phyloP scores from a whole-genome alignment of 352 stramenopile species.

The Phytopythium chamaehyphon region DNA sequence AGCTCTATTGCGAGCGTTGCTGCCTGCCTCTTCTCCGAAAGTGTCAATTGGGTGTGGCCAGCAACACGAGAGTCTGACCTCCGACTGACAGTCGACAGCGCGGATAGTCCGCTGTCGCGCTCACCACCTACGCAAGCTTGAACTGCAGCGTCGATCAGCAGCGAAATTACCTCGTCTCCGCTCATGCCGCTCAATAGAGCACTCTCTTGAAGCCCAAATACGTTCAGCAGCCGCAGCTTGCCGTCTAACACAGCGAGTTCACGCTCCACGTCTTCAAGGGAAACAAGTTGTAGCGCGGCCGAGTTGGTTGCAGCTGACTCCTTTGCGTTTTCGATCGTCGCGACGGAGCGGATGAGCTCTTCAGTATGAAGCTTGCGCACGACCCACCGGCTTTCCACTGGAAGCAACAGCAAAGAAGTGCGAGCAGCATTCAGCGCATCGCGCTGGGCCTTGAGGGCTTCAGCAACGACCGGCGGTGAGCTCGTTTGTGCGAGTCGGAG shows the following conservation, averaged over 20 bases:
- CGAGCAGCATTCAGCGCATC: constrained; percentile 52
- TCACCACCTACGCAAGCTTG: neutral
- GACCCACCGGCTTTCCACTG: constrained; percentile 52
- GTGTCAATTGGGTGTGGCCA: constrained; percentile 10
- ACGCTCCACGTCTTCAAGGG: constrained; percentile 50
- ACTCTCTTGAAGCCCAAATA: constrained; percentile 45
- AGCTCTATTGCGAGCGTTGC: constrained; percentile 45
- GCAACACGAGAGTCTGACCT: too few species aligned
- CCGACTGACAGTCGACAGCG: too few species aligned
- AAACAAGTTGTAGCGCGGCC: constrained; percentile 53
- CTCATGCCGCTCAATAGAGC: constrained; percentile 57
- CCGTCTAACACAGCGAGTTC: constrained; percentile 59
- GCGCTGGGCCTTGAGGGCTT: constrained; percentile 48
- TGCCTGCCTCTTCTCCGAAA: constrained; percentile 41
- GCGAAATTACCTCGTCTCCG: constrained; percentile 43
- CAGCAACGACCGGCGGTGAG: constrained; percentile 13
- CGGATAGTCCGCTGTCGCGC: constrained; percentile 12
- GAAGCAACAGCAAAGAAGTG: constrained; percentile 36
- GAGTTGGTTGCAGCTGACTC: constrained; percentile 4
- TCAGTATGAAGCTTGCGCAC: constrained; percentile 69
- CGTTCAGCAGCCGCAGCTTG: constrained; percentile 49
- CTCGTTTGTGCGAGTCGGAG: constrained; percentile 36
- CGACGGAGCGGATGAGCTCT: constrained; percentile 25
- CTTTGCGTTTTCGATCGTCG: constrained; percentile 7
- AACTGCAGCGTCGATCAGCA: constrained; percentile 41